Percentiles rank a stretch among this genome's conserved stretches.
These are phyloP conservation scores for Senna siamea DNA, from an alignment of 306 rosid species.

Conservation along the genomic window DNA sequence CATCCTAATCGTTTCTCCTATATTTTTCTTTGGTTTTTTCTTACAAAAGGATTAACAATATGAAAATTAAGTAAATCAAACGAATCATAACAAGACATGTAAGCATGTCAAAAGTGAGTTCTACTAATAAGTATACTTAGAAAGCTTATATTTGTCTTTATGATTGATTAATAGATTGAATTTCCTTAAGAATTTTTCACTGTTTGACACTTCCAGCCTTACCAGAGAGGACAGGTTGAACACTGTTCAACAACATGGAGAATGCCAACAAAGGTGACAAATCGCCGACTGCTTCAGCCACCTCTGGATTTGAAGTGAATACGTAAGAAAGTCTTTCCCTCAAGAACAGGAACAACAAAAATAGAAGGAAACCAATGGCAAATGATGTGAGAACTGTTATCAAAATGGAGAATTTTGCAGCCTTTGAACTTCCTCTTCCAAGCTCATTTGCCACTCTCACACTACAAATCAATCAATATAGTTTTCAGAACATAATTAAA, in stretches of 20 bases:
- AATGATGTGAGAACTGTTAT: slow-evolving; percentile 53
- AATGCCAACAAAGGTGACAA: slow-evolving; percentile 57
- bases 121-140: no score
- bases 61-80: no score
- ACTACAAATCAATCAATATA: slow-evolving; percentile 31
- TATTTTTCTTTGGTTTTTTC: no score
- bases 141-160: no score
- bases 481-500: neutral
- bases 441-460: slow-evolving; percentile 67
- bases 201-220: neutral
- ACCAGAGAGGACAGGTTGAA: slow-evolving; percentile 72
- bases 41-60: no score
- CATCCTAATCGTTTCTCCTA: no score
- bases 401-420: slow-evolving; percentile 52
- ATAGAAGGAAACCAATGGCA: slow-evolving; percentile 46
- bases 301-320: slow-evolving; percentile 49
- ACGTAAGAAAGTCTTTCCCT: slow-evolving; percentile 51
- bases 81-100: no score
- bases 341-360: slow-evolving; percentile 46
- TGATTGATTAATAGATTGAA: no score
- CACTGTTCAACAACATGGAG: slow-evolving; percentile 61
- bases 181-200: neutral
- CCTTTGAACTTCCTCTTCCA: slow-evolving; percentile 62
- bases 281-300: slow-evolving; percentile 51
- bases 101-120: no score